Evolutionary conservation across 257 asterid species (phyloP).

Genomic region (Knoxia roxburghii): DNA sequence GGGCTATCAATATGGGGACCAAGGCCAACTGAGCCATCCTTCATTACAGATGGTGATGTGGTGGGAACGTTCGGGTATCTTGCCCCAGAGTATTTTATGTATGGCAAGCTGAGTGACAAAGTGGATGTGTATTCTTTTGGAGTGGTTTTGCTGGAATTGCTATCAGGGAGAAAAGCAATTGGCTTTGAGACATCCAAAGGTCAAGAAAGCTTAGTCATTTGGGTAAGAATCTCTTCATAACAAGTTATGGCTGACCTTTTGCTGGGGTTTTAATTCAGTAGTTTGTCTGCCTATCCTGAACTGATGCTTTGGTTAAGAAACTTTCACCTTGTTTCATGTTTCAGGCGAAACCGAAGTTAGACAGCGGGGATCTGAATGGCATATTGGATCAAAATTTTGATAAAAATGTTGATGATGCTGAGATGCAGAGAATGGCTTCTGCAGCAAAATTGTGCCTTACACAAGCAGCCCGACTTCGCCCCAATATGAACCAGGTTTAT

Average conservation of each 20-base stretch:
- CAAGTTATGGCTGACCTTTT: neutral
- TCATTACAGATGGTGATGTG: slow-evolving; percentile 63
- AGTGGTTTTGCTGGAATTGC: slow-evolving; percentile 80
- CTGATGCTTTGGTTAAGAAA: neutral
- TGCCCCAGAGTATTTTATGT: slow-evolving; percentile 97
- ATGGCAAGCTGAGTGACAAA: slow-evolving; percentile 90
- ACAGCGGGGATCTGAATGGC: slow-evolving; percentile 45
- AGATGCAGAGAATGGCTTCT: slow-evolving; percentile 59
- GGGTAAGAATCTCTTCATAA: slow-evolving; percentile 53
- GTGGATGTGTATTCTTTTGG: slow-evolving; percentile 94
- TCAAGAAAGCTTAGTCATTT: slow-evolving; percentile 80
- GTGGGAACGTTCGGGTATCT: slow-evolving; percentile 98
- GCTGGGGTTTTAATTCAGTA: neutral
- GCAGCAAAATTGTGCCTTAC: slow-evolving; percentile 77
- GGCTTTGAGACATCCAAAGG: slow-evolving; percentile 52
- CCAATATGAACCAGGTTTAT: slow-evolving; percentile 65
- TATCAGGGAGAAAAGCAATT: slow-evolving; percentile 85
- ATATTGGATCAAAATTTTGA: slow-evolving; percentile 64
- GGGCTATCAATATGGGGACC: slow-evolving; percentile 96
- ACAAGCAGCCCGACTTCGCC: slow-evolving; percentile 85
- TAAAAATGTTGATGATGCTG: slow-evolving; percentile 37
- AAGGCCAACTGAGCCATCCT: slow-evolving; percentile 56
- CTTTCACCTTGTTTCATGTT: neutral
- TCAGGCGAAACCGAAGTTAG: slow-evolving; percentile 79
- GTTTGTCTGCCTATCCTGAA: neutral